Conservation (phyloP, 306 rosid genomes). For the Argentina anserina region DNA sequence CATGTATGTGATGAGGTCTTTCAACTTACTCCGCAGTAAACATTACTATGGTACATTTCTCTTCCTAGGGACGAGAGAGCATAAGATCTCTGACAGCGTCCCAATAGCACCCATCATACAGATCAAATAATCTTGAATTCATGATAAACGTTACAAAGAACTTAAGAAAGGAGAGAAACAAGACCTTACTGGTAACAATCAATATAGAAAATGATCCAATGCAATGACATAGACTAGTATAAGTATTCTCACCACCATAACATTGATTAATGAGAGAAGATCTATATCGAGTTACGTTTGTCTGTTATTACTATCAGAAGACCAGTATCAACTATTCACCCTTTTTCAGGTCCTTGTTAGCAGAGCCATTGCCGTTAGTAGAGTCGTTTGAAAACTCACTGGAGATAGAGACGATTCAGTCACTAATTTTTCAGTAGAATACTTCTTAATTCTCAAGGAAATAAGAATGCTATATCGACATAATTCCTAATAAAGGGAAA, state of each 20-base stretch:
- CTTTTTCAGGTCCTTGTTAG: slow-evolving; percentile 16
- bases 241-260: slow-evolving; percentile 7
- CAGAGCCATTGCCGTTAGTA: slow-evolving; percentile 16
- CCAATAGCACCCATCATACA: not conserved
- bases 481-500: slow-evolving; percentile 68
- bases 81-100: not conserved
- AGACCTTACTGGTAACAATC: not conserved
- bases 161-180: not conserved
- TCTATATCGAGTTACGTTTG: not conserved
- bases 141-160: not conserved
- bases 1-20: not conserved
- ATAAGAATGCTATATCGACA: slow-evolving; percentile 76
- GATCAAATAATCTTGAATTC: not conserved
- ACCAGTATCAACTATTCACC: slow-evolving; percentile 8
- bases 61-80: not conserved
- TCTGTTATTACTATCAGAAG: not conserved
- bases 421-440: slow-evolving; percentile 49
- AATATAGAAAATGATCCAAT: not conserved
- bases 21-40: not conserved
- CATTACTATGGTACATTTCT: not conserved
- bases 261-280: not conserved
- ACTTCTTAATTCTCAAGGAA: slow-evolving; percentile 78
- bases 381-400: slow-evolving; percentile 6
- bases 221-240: not conserved
- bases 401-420: slow-evolving; percentile 24